These are phyloP conservation scores for Aspergillus texensis DNA, from an alignment of 2,329 filamentous ascomycete genomes.

Conservation along the genomic window DNA sequence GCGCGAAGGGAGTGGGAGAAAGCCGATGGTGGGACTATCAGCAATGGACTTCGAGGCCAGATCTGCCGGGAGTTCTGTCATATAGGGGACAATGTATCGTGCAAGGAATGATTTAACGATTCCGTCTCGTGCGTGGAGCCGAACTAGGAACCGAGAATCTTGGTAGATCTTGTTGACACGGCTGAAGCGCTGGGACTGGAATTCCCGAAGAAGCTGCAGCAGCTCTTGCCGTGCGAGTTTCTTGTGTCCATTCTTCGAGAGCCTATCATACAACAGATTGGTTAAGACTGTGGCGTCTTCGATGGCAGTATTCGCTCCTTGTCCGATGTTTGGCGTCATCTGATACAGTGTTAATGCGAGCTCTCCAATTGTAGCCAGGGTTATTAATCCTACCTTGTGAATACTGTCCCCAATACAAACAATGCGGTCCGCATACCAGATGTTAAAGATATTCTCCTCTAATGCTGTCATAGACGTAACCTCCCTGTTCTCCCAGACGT, in stretches of 20 bases:
- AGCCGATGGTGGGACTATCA: neutral
- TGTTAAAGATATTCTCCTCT: conserved; percentile 10
- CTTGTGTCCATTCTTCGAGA: neutral
- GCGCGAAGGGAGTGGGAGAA: neutral
- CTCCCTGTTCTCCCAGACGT: neutral
- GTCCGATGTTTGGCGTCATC: conserved; percentile 18
- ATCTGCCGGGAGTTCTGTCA: neutral
- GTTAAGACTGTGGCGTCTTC: conserved; percentile 13
- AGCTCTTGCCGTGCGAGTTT: neutral
- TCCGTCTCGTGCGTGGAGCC: neutral
- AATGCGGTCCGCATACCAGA: conserved; percentile 11
- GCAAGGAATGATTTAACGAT: neutral
- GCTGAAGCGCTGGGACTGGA: neutral
- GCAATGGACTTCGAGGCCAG: neutral
- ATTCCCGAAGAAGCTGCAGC: neutral
- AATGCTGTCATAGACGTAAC: conserved; percentile 4
- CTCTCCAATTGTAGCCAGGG: too few relatives aligned
- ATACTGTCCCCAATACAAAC: conserved; percentile 13
- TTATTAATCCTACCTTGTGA: conserved; percentile 11
- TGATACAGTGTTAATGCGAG: neutral
- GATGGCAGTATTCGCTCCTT: conserved; percentile 19
- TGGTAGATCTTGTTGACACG: neutral
- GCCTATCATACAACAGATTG: neutral
- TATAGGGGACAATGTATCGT: neutral
- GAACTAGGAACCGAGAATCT: neutral